Evolutionary conservation across 805 yeast species (phyloP).

Genomic region (Debaryomyces maramus): DNA sequence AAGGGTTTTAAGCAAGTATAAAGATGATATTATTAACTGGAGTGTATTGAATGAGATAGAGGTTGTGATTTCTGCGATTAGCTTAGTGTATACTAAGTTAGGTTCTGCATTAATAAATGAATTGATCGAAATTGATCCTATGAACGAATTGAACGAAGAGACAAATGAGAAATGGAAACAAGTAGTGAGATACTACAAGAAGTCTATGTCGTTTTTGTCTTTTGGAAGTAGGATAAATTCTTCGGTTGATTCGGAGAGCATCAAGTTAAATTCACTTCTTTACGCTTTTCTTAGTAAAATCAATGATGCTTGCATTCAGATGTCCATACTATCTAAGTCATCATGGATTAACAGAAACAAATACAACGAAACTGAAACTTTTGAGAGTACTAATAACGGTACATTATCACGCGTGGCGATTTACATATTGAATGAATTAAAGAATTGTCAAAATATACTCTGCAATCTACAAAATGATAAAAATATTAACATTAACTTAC

Average conservation of each 20-base stretch:
- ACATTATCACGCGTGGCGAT: conserved; percentile 48
- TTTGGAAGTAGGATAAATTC: conserved; percentile 22
- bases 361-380: conserved; percentile 19
- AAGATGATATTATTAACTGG: conserved; percentile 22
- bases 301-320: conserved; percentile 33
- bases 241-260: not conserved
- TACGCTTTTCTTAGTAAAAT: conserved; percentile 22
- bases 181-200: conserved; percentile 32
- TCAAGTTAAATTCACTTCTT: conserved; percentile 11
- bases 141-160: conserved; percentile 14
- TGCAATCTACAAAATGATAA: conserved; percentile 10
- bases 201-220: conserved; percentile 24
- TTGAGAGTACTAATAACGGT: conserved; percentile 31
- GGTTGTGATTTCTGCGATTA: conserved; percentile 20
- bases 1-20: not conserved
- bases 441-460: conserved; percentile 21
- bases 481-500: conserved; percentile 5
- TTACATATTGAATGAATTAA: conserved; percentile 35
- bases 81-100: conserved; percentile 30
- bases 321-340: conserved; percentile 39
- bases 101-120: conserved; percentile 39
- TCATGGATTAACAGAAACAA: conserved; percentile 36
- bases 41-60: conserved; percentile 31
- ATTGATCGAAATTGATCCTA: conserved; percentile 26
- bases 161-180: conserved; percentile 36